phyloP scores from a whole-genome alignment of 2,329 filamentous ascomycete genomes.

The Madurella mycetomatis region DNA sequence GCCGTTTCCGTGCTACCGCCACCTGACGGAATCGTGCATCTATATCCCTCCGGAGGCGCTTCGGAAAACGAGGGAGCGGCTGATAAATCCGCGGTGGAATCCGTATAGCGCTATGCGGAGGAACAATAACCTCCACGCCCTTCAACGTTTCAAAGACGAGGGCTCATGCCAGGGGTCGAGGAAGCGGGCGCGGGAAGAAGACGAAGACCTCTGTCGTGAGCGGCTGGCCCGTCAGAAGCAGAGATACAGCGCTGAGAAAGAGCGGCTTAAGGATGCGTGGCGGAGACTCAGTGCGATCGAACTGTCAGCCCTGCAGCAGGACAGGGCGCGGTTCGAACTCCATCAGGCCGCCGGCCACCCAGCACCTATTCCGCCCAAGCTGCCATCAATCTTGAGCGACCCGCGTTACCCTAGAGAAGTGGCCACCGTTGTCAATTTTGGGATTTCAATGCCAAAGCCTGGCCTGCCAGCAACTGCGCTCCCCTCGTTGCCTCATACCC shows the following conservation, averaged over 20 bases:
- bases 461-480: too few species aligned
- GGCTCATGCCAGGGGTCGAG: neutral
- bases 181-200: constrained; percentile 1
- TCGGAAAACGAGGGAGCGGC: neutral
- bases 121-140: neutral
- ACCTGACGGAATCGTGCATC: constrained; percentile 6
- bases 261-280: too few species aligned
- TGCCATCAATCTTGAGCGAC: too few species aligned
- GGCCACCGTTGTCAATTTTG: too few species aligned
- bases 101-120: neutral
- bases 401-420: too few species aligned
- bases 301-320: too few species aligned
- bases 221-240: neutral
- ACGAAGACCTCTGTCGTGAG: neutral
- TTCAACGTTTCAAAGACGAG: neutral
- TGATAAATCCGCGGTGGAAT: constrained; percentile 4
- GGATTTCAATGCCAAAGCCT: too few species aligned
- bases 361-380: too few species aligned
- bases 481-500: too few species aligned
- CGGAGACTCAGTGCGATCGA: too few species aligned
- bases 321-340: too few species aligned
- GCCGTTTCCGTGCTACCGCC: constrained; percentile 16
- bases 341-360: too few species aligned
- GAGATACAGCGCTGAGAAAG: neutral
- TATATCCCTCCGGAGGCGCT: neutral